These are phyloP conservation scores for Neoboletus magnificus DNA, from an alignment of 768 basidiomycete genomes.

Conservation along the genomic window DNA sequence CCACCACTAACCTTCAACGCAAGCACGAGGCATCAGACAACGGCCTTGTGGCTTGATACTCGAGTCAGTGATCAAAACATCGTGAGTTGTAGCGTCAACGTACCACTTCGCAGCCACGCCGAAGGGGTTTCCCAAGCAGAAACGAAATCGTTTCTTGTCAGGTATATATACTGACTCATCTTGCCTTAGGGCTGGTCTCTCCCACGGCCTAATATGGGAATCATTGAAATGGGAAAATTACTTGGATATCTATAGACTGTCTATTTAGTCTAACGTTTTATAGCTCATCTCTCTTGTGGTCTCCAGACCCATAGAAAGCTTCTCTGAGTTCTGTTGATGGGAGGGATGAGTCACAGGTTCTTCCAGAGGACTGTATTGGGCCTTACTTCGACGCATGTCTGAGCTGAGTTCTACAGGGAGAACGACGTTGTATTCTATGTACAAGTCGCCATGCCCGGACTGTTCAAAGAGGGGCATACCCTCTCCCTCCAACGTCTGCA, in stretches of 20 bases:
- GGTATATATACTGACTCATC: slow-evolving; percentile 12
- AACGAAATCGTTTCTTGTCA: background rate
- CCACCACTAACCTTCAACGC: slow-evolving; percentile 1
- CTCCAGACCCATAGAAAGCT: slow-evolving; percentile 44
- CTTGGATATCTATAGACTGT: slow-evolving; percentile 1
- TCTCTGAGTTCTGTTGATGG: slow-evolving; percentile 49
- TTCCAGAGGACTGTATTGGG: background rate
- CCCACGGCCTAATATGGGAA: slow-evolving; percentile 18
- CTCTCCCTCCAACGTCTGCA: slow-evolving; percentile 81
- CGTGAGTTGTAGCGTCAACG: background rate
- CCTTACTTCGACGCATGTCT: slow-evolving; percentile 74
- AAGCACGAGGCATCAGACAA: slow-evolving; percentile 15
- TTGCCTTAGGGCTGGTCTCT: slow-evolving; percentile 31
- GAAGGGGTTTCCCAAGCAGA: slow-evolving; percentile 34
- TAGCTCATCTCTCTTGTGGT: slow-evolving; percentile 38
- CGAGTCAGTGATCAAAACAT: slow-evolving; percentile 1
- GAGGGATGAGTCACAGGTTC: slow-evolving; percentile 7
- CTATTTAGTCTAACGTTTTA: slow-evolving; percentile 22
- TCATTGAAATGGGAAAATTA: background rate
- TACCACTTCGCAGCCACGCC: slow-evolving; percentile 19
- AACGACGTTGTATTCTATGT: slow-evolving; percentile 90
- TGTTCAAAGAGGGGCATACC: slow-evolving; percentile 79
- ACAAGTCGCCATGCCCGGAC: slow-evolving; percentile 72
- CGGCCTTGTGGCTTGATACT: slow-evolving; percentile 12
- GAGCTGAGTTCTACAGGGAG: slow-evolving; percentile 71